These are phyloP conservation scores for Alternaria sp. DNA, from an alignment of 2,329 filamentous ascomycete genomes.

Conservation along the genomic window DNA sequence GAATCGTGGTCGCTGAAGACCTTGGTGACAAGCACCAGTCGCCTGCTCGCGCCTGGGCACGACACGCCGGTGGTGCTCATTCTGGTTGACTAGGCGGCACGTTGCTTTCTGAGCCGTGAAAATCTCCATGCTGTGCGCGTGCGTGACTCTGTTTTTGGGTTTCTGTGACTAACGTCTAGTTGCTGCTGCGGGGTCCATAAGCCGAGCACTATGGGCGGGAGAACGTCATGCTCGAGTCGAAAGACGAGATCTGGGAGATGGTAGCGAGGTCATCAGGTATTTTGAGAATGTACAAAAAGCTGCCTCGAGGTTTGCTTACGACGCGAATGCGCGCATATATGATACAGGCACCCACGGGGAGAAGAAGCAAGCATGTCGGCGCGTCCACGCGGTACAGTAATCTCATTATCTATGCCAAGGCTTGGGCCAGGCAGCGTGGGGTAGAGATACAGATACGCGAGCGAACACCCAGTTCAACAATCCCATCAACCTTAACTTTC, in stretches of 20 bases:
- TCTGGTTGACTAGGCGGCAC: slow-evolving; percentile 12
- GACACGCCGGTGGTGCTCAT: slow-evolving; percentile 25
- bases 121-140: slow-evolving; percentile 21
- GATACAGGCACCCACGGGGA: not conserved
- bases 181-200: slow-evolving; percentile 25
- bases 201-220: slow-evolving; percentile 4
- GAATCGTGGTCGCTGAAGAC: slow-evolving; percentile 26
- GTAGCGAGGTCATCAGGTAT: not conserved
- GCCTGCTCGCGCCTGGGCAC: slow-evolving; percentile 32
- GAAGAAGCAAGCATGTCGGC: slow-evolving; percentile 16
- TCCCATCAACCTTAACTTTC: not conserved
- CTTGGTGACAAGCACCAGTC: slow-evolving; percentile 32
- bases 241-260: not conserved
- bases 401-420: slow-evolving; percentile 32
- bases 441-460: slow-evolving; percentile 2
- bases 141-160: slow-evolving; percentile 28
- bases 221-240: slow-evolving; percentile 1
- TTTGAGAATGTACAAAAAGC: not conserved
- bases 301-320: not conserved
- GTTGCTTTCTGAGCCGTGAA: slow-evolving; percentile 15
- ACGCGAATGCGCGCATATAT: not conserved
- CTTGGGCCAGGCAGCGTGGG: slow-evolving; percentile 24
- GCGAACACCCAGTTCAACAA: not conserved
- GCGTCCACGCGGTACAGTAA: slow-evolving; percentile 17
- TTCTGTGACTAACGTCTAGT: slow-evolving; percentile 33